Evolutionary conservation across 2,329 filamentous ascomycete genomes (phyloP).

Genomic region (Didymellaceae sp.): DNA sequence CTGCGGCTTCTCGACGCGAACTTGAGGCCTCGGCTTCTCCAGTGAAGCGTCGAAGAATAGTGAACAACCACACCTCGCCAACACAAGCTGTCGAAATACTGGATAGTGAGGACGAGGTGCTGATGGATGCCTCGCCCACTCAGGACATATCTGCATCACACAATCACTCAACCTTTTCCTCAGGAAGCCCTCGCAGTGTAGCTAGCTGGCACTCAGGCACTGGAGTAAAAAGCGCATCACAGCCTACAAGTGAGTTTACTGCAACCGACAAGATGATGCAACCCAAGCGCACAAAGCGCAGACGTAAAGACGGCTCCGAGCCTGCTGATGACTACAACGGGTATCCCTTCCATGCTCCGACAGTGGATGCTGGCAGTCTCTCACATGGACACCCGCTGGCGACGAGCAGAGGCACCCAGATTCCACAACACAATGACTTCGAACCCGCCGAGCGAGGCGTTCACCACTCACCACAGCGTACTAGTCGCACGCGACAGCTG

Average conservation of each 20-base stretch:
- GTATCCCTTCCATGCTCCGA: neutral
- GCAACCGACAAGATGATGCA: neutral
- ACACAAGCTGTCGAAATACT: conserved; percentile 9
- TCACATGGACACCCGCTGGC: neutral
- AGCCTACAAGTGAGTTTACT: conserved; percentile 5
- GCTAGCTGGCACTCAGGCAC: neutral
- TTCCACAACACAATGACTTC: too few relatives aligned
- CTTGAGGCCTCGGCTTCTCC: neutral
- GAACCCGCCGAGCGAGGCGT: conserved; percentile 25
- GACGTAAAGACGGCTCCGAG: neutral
- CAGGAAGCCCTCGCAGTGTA: conserved; percentile 3
- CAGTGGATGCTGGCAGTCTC: neutral
- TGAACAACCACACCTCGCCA: neutral
- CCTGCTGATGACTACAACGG: neutral
- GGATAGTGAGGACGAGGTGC: conserved; percentile 23
- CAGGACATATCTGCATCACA: neutral
- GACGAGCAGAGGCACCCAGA: neutral
- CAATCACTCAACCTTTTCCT: neutral
- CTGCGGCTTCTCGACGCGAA: too few relatives aligned
- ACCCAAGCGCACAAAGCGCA: neutral
- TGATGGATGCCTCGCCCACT: neutral
- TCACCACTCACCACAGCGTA: too few relatives aligned
- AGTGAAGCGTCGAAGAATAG: conserved; percentile 30
- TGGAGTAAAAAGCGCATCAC: neutral
- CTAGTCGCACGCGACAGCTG: neutral